A percentile compares a stretch with the other conserved stretches of the same genome.
Conservation (phyloP, 2,329 filamentous ascomycete genomes). For the Aureobasidium sp. region DNA sequence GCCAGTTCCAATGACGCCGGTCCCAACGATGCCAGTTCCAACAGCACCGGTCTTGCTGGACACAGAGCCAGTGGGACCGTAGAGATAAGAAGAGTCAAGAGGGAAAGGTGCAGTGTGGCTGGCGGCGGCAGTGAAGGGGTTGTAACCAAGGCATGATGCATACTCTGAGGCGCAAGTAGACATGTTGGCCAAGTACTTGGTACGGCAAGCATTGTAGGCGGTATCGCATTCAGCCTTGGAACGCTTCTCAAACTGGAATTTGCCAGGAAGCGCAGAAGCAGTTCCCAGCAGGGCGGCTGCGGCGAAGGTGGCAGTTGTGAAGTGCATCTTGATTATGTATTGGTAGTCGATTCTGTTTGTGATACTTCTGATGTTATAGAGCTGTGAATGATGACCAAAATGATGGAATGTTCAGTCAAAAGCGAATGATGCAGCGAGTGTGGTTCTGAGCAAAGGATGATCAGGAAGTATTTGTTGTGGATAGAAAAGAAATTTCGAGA, state of each 20-base stretch:
- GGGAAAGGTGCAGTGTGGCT: neutral
- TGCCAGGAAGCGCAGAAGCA: slow-evolving; percentile 12
- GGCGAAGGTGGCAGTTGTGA: neutral
- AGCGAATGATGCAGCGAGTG: slow-evolving; percentile 9
- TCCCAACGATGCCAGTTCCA: slow-evolving; percentile 3
- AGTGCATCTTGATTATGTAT: slow-evolving; percentile 11
- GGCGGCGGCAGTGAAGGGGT: slow-evolving; percentile 8
- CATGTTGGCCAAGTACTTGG: slow-evolving; percentile 6
- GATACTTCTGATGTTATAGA: neutral
- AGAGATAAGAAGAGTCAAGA: neutral
- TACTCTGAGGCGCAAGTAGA: slow-evolving; percentile 15
- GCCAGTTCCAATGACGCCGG: neutral
- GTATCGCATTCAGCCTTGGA: neutral
- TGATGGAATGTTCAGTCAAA: neutral
- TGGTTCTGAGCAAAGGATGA: neutral
- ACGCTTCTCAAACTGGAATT: slow-evolving; percentile 8
- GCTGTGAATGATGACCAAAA: neutral
- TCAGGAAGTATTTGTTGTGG: neutral
- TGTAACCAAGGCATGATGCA: slow-evolving; percentile 18
- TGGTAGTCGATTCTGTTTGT: neutral
- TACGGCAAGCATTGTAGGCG: neutral
- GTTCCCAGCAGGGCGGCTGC: slow-evolving; percentile 6
- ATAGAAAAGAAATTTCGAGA: neutral
- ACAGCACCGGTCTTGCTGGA: neutral
- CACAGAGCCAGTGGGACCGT: neutral